Evolutionary conservation across 2,329 filamentous ascomycete genomes (phyloP).

Genomic region (Fusarium cyanostomum): DNA sequence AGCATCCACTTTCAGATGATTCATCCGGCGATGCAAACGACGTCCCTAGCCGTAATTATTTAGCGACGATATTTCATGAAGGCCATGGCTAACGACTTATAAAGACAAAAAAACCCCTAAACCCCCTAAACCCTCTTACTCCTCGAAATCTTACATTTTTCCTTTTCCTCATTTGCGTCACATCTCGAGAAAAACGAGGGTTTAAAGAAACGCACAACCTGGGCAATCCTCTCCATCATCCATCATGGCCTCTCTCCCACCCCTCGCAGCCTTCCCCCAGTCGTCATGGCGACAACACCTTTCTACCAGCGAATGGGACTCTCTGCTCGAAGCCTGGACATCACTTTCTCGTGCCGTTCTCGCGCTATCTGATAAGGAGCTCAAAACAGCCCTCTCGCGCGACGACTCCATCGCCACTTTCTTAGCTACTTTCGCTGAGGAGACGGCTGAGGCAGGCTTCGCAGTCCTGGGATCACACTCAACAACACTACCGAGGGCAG

Average conservation of each 20-base stretch:
- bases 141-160: not conserved
- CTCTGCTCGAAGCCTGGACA: slow-evolving; percentile 80
- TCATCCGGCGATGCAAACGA: slow-evolving; percentile 51
- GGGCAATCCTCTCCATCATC: slow-evolving; percentile 1
- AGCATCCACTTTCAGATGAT: slow-evolving; percentile 49
- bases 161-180: not conserved
- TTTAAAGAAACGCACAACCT: not conserved
- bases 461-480: slow-evolving; percentile 49
- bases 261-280: slow-evolving; percentile 81
- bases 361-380: slow-evolving; percentile 64
- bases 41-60: not conserved
- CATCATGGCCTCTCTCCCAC: slow-evolving; percentile 65
- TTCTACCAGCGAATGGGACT: slow-evolving; percentile 76
- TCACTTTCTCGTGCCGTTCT: slow-evolving; percentile 73
- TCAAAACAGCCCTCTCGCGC: slow-evolving; percentile 59
- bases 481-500: slow-evolving; percentile 65
- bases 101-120: slow-evolving; percentile 3
- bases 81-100: slow-evolving; percentile 1
- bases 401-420: slow-evolving; percentile 71
- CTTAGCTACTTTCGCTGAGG: slow-evolving; percentile 73
- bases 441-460: slow-evolving; percentile 52
- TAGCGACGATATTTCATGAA: slow-evolving; percentile 14
- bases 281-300: slow-evolving; percentile 73
- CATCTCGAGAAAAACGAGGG: not conserved
- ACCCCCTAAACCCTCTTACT: no score